Conservation (phyloP, 805 yeast species). For the Zygotorulaspora chibaensis region DNA sequence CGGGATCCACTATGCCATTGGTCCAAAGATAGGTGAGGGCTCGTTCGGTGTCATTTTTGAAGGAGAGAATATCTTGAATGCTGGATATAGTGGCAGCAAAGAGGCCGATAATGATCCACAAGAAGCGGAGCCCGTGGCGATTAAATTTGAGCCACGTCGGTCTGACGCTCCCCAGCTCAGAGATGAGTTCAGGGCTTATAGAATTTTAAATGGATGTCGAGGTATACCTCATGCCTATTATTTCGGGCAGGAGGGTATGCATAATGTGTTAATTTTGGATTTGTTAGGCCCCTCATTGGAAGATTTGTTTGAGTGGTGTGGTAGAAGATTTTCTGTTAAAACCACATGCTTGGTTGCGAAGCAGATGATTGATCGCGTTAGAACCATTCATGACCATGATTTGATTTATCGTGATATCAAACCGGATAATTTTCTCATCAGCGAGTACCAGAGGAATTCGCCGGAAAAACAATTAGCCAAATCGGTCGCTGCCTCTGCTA, state of each 20-base stretch:
- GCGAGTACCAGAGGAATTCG: constrained; percentile 28
- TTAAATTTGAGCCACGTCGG: constrained; percentile 75
- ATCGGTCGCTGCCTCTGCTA: constrained; percentile 48
- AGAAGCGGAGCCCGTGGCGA: constrained; percentile 50
- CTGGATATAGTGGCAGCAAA: constrained; percentile 24
- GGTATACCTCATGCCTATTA: constrained; percentile 84
- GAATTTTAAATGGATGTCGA: constrained; percentile 59
- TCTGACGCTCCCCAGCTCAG: constrained; percentile 81
- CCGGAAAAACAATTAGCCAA: constrained; percentile 19
- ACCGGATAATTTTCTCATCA: constrained; percentile 74
- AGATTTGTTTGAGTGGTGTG: constrained; percentile 86
- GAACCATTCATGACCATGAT: constrained; percentile 71
- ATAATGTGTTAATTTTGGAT: constrained; percentile 72
- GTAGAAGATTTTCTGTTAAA: constrained; percentile 63
- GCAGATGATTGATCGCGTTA: constrained; percentile 71
- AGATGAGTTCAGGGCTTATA: constrained; percentile 77
- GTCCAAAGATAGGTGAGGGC: constrained; percentile 83
- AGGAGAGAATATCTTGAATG: constrained; percentile 68
- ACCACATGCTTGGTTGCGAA: constrained; percentile 72
- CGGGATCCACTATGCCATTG: constrained; percentile 66
- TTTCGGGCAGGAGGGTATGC: constrained; percentile 82
- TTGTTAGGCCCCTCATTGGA: constrained; percentile 76
- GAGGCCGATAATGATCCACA: constrained; percentile 10
- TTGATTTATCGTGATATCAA: constrained; percentile 77
- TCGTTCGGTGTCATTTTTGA: constrained; percentile 83